Base-by-base conservation (phyloP, 2,329 filamentous ascomycete genomes). In the Alternaria angustiovoidea region DNA sequence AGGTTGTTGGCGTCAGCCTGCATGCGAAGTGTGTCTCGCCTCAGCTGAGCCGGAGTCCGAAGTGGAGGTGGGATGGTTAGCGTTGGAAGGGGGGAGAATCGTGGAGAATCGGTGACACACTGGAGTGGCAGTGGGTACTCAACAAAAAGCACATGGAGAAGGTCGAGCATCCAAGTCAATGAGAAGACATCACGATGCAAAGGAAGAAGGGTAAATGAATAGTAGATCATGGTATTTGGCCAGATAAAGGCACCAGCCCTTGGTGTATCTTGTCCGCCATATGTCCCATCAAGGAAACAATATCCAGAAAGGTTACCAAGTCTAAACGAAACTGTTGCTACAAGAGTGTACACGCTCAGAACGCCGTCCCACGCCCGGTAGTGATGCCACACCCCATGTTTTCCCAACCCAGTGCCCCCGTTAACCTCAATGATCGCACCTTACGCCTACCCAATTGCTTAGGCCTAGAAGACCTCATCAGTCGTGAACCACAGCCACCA, bases 171-270 rank as follows among this genome's bases (percentile, higher is more conserved):
- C 42, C 54, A 28, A 8, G 41, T 36, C 30, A 38, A n/a, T n/a
- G 24, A 57, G 26, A 39, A 41, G 12, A 52, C 22, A 46, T 58
- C 54, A 65, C 57, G 14, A 39, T 57, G 43, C 12, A 47, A 20
- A 62, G 22, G 16, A 48, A 28, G 24, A 59, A 51, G 38, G 61
- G 55, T 62, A 52, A 61, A 64, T 59, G 57, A 59, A 59, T 42
- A 53, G 44, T 64, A 52, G 53, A 67, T 48, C 60, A 53, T 70
- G 66, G 66, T 69, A 65, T 68, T 57, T 73, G 67, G 71, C 66
- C 72, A 70, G 65, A 67, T 61, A 71, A 65, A 69, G 67, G 64
- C 71, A 73, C 72, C 72, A 75, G 72, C 72, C 68, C 72, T 75
- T 75, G 72, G 72, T 75, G 69, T 67, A 64, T 68, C 65, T 69